Evolutionary conservation across 805 yeast genomes (phyloP).

Genomic region (Yueomyces sp.): DNA sequence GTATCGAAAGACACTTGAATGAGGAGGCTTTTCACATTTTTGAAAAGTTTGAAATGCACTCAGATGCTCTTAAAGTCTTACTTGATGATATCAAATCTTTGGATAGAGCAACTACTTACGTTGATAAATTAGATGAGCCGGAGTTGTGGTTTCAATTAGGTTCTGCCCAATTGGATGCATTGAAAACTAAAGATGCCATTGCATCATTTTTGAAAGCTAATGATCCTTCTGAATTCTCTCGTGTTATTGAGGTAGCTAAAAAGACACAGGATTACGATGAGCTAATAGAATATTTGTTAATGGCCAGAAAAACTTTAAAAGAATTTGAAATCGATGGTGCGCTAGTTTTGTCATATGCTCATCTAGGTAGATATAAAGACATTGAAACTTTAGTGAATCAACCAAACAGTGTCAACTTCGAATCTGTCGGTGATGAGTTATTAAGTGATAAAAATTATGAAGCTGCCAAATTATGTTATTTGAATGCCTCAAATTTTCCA

Average conservation of each 20-base stretch:
- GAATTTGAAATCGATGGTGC: conserved; percentile 93
- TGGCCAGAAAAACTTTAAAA: conserved; percentile 86
- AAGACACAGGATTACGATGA: conserved; percentile 96
- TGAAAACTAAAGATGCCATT: conserved; percentile 84
- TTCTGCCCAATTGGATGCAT: conserved; percentile 88
- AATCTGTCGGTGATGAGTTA: conserved; percentile 82
- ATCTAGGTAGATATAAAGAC: conserved; percentile 58
- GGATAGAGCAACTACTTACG: conserved; percentile 88
- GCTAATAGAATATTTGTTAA: conserved; percentile 66
- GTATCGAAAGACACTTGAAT: conserved; percentile 73
- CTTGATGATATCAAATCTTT: conserved; percentile 88
- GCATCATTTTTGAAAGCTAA: conserved; percentile 83
- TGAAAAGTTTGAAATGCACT: conserved; percentile 63
- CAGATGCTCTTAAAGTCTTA: conserved; percentile 84
- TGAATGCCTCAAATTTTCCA: conserved; percentile 84
- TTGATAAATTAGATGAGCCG: conserved; percentile 74
- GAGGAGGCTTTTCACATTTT: conserved; percentile 94
- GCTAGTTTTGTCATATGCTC: conserved; percentile 74
- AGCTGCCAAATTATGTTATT: conserved; percentile 82
- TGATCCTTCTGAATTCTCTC: conserved; percentile 80
- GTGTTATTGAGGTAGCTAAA: conserved; percentile 87
- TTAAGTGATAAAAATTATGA: conserved; percentile 71
- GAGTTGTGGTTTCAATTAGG: conserved; percentile 93
- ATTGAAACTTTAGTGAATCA: conserved; percentile 75
- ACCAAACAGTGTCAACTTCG: conserved; percentile 86